phyloP scores from a whole-genome alignment of 768 basidiomycete species.

The Rhizopogon rudus region DNA sequence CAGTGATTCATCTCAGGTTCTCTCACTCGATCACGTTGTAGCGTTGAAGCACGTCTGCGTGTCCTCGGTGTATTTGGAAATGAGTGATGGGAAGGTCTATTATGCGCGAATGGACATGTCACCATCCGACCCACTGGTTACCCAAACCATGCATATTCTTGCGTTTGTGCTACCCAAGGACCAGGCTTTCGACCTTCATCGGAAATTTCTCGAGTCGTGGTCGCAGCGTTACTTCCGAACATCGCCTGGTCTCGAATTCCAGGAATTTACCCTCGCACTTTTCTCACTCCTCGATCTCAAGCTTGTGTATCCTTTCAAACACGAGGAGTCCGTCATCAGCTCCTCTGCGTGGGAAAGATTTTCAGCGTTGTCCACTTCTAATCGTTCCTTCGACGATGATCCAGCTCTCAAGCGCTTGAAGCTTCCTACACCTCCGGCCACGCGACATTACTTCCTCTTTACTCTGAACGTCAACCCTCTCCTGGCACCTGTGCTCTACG shows the following conservation, averaged over 20 bases:
- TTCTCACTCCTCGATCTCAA: slow-evolving; percentile 39
- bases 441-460: slow-evolving; percentile 18
- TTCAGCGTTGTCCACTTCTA: slow-evolving; percentile 34
- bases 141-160: slow-evolving; percentile 56
- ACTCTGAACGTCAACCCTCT: slow-evolving; percentile 35
- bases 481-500: slow-evolving; percentile 59
- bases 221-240: slow-evolving; percentile 37
- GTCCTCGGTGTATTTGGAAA: slow-evolving; percentile 49
- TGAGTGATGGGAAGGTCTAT: slow-evolving; percentile 43
- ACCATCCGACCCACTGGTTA: slow-evolving; percentile 51
- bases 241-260: slow-evolving; percentile 48
- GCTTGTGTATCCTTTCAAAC: slow-evolving; percentile 20
- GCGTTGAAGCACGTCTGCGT: slow-evolving; percentile 43
- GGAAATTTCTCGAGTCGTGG: slow-evolving; percentile 55
- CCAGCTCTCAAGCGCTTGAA: slow-evolving; percentile 44
- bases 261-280: slow-evolving; percentile 50
- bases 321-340: slow-evolving; percentile 5
- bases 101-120: slow-evolving; percentile 50
- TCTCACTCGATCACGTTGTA: slow-evolving; percentile 30
- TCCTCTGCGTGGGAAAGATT: slow-evolving; percentile 46
- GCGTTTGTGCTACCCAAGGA: slow-evolving; percentile 56
- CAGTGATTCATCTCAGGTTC: not conserved
- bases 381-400: slow-evolving; percentile 54
- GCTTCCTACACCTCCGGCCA: slow-evolving; percentile 27
- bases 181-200: slow-evolving; percentile 51